Base-by-base conservation (phyloP, 2,329 filamentous ascomycete genomes). In the Tolypocladium inflatum region DNA sequence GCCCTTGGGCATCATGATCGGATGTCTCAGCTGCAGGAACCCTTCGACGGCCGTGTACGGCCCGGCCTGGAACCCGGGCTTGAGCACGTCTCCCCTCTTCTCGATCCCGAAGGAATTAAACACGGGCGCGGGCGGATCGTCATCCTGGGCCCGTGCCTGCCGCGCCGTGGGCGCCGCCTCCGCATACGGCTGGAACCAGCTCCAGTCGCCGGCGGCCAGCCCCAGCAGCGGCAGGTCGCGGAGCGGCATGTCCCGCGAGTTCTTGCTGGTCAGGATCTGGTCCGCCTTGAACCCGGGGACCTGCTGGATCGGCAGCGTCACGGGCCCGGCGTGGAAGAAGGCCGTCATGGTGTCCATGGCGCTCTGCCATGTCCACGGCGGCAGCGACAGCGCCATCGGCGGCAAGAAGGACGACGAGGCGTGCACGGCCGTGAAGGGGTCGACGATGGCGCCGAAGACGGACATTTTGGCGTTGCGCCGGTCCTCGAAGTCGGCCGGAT, bases 251-350 rank as follows among this genome's bases (percentile, higher is more conserved):
- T 55, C 54, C 15, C 30, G 19, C 2, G 30, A 30, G 30, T 42
- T 43, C 26, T 45, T 33, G 7, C 21, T 55, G 2, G 58, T 59
- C 45, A 59, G 21, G 7, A 45, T 43, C 37, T 59, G 23, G 8
- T 17, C 13, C 13, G 35, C 4, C 19, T 59, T n/a, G 30, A 57
- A 60, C 5, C n/a, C 33, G 2, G 54, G 54, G 7, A 61, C 58
- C 42, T 61, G 59, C 7, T 55, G 41, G 26, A 57, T 41, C 35
- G 58, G 57, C 26, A 61, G 2, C 3, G 54, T 61, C 35, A 74
- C 13, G 0, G 73, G 75, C 0, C 75, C 75, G 0, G 66, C 56
- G 54, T 72, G 70, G 61, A 76, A 75, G 55, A 77, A 77, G 0
- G 73, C 73, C 0, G 67, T 73, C 67, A 77, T 77, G 2, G 58